A percentile compares a stretch with the other conserved stretches of the same genome.
These are phyloP conservation scores for Penicillium oxalicum DNA, from an alignment of 2,329 filamentous ascomycete species.

Conservation along the genomic window DNA sequence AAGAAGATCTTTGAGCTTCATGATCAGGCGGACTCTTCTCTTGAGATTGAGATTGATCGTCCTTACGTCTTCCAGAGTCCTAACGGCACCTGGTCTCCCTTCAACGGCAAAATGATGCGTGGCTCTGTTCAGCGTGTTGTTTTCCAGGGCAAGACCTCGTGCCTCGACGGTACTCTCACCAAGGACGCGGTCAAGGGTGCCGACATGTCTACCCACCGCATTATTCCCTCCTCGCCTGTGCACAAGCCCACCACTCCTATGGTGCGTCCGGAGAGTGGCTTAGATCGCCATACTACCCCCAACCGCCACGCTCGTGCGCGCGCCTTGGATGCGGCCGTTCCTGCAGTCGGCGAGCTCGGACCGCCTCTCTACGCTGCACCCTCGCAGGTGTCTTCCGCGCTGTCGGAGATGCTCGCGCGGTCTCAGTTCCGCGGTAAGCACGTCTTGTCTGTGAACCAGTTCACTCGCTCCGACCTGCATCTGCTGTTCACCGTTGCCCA, in stretches of 20 bases:
- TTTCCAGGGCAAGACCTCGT: slow-evolving; percentile 68
- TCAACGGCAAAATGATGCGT: slow-evolving; percentile 61
- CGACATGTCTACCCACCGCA: slow-evolving; percentile 67
- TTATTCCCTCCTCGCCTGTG: slow-evolving; percentile 49
- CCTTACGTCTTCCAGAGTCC: slow-evolving; percentile 54
- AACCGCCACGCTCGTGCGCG: slow-evolving; percentile 23
- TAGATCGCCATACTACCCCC: slow-evolving; percentile 37
- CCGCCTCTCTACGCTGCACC: slow-evolving; percentile 40
- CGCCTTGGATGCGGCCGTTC: slow-evolving; percentile 26
- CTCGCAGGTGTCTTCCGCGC: slow-evolving; percentile 51
- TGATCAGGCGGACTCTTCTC: slow-evolving; percentile 65
- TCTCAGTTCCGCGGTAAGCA: slow-evolving; percentile 87
- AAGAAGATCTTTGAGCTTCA: slow-evolving; percentile 78
- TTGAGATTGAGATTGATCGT: slow-evolving; percentile 72
- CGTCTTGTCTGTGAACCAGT: slow-evolving; percentile 86
- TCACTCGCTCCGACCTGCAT: slow-evolving; percentile 80
- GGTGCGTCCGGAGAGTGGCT: slow-evolving; percentile 33
- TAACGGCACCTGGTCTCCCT: slow-evolving; percentile 59
- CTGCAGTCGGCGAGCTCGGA: slow-evolving; percentile 31
- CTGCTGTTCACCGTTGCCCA: slow-evolving; percentile 92
- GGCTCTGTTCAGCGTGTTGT: slow-evolving; percentile 69
- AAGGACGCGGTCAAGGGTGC: slow-evolving; percentile 55
- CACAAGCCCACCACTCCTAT: slow-evolving; percentile 47
- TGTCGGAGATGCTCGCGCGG: slow-evolving; percentile 67
- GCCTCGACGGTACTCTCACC: slow-evolving; percentile 63